Conservation (phyloP, 1,139 yeast species). For the Martiniozyma asiatica region DNA sequence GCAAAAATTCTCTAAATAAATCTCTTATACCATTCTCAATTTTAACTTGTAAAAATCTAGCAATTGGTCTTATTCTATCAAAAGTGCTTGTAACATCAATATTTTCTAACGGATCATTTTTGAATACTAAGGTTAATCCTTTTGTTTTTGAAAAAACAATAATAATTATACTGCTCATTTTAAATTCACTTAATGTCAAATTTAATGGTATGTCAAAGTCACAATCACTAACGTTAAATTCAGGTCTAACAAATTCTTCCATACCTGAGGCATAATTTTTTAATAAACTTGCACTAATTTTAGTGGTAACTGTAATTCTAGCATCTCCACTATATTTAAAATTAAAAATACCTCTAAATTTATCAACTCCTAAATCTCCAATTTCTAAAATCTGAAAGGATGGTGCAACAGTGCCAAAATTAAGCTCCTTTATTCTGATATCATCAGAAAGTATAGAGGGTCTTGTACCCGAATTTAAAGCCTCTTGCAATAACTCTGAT, state of each 20-base stretch:
- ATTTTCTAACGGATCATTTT: conserved; percentile 78
- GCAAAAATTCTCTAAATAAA: conserved; percentile 72
- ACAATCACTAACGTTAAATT: conserved; percentile 53
- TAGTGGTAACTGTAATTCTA: conserved; percentile 65
- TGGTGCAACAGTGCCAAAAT: conserved; percentile 73
- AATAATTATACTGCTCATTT: conserved; percentile 70
- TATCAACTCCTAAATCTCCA: conserved; percentile 71
- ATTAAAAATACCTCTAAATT: conserved; percentile 79
- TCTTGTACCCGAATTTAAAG: conserved; percentile 59
- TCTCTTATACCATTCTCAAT: conserved; percentile 74
- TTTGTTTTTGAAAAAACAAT: conserved; percentile 72
- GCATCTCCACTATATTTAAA: conserved; percentile 74
- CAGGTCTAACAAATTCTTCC: conserved; percentile 51
- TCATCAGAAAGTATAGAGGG: conserved; percentile 70
- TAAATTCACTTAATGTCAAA: conserved; percentile 60
- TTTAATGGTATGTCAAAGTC: conserved; percentile 72
- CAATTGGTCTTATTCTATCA: conserved; percentile 75
- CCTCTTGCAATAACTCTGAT: conserved; percentile 57
- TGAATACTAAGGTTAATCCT: conserved; percentile 75
- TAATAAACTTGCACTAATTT: conserved; percentile 76
- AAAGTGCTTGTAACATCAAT: conserved; percentile 77
- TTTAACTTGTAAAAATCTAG: conserved; percentile 67
- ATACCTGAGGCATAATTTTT: conserved; percentile 48
- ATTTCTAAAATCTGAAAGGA: conserved; percentile 72
- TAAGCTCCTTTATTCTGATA: conserved; percentile 60